These are phyloP conservation scores for Aspergillus transmontanensis DNA, from an alignment of 2,329 filamentous ascomycete genomes.

Conservation along the genomic window DNA sequence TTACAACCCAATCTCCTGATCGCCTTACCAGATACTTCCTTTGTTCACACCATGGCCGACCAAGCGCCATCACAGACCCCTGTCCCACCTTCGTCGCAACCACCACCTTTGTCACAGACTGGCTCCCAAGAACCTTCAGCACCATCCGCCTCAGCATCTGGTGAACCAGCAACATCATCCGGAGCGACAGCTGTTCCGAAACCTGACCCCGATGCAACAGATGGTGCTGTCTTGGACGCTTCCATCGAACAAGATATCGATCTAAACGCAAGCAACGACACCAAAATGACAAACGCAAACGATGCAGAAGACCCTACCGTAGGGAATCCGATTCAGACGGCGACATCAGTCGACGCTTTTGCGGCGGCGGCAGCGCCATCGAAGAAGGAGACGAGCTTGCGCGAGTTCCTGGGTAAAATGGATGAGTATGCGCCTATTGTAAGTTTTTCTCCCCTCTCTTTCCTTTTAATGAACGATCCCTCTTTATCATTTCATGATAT, in stretches of 20 bases:
- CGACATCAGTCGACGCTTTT: slow-evolving; percentile 45
- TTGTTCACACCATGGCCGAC: slow-evolving; percentile 37
- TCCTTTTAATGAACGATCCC: slow-evolving; percentile 3
- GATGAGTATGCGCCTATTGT: slow-evolving; percentile 98
- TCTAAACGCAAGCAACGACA: slow-evolving; percentile 31
- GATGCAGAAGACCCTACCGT: slow-evolving; percentile 17
- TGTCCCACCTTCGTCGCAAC: slow-evolving; percentile 21
- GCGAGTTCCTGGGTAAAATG: slow-evolving; percentile 94
- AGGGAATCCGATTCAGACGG: slow-evolving; percentile 24
- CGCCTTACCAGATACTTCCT: background rate
- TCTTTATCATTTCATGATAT: background rate
- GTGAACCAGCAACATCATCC: slow-evolving; percentile 18
- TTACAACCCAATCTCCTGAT: slow-evolving; percentile 11
- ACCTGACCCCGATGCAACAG: slow-evolving; percentile 28
- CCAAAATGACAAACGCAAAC: slow-evolving; percentile 20
- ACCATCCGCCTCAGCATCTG: slow-evolving; percentile 20
- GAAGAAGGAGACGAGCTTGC: slow-evolving; percentile 88
- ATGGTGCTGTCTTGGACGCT: slow-evolving; percentile 32
- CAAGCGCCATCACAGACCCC: slow-evolving; percentile 29
- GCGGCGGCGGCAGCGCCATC: slow-evolving; percentile 60
- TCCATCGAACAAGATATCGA: slow-evolving; percentile 42
- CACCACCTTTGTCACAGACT: slow-evolving; percentile 26
- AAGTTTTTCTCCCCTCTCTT: slow-evolving; percentile 42
- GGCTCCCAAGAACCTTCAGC: slow-evolving; percentile 26
- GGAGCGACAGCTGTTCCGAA: slow-evolving; percentile 24